Evolutionary conservation across 2,329 filamentous ascomycete species (phyloP).

Genomic region (Penicillium paneum): DNA sequence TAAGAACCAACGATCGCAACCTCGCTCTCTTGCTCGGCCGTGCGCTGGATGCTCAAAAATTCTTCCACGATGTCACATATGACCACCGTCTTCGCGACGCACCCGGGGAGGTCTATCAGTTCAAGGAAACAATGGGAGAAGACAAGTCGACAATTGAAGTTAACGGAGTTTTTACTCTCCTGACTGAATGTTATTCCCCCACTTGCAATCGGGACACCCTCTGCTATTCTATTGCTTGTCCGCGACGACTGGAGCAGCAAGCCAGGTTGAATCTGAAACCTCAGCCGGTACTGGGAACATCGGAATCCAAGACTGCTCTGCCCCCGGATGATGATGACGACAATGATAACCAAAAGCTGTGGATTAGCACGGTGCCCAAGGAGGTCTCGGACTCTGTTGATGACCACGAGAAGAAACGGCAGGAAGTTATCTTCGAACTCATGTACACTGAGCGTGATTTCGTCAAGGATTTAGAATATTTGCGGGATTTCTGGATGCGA

Average conservation of each 20-base stretch:
- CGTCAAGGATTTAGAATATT: constrained; percentile 96
- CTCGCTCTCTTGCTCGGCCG: constrained; percentile 85
- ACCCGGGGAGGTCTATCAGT: constrained; percentile 93
- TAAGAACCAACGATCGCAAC: constrained; percentile 94
- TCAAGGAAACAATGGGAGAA: constrained; percentile 79
- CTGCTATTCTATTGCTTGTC: constrained; percentile 97
- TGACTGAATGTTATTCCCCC: constrained; percentile 97
- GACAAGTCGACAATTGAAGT: constrained; percentile 71
- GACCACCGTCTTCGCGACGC: constrained; percentile 93
- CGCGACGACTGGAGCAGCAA: constrained; percentile 88
- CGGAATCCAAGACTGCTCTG: constrained; percentile 63
- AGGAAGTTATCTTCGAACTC: constrained; percentile 96
- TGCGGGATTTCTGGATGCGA: constrained; percentile 97
- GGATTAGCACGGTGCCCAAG: constrained; percentile 98
- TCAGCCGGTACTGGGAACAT: constrained; percentile 76
- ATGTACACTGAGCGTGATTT: constrained; percentile 99
- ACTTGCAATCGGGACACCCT: constrained; percentile 93
- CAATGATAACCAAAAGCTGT: constrained; percentile 93
- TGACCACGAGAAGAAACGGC: constrained; percentile 92
- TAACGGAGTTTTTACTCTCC: constrained; percentile 91
- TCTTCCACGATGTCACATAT: constrained; percentile 98
- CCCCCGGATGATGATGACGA: constrained; percentile 74
- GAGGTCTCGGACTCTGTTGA: constrained; percentile 86
- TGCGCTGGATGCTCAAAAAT: constrained; percentile 94
- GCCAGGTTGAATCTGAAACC: constrained; percentile 91